Evolutionary conservation across 805 yeast species (phyloP).

Genomic region (Blastobotrys mokoenaii): DNA sequence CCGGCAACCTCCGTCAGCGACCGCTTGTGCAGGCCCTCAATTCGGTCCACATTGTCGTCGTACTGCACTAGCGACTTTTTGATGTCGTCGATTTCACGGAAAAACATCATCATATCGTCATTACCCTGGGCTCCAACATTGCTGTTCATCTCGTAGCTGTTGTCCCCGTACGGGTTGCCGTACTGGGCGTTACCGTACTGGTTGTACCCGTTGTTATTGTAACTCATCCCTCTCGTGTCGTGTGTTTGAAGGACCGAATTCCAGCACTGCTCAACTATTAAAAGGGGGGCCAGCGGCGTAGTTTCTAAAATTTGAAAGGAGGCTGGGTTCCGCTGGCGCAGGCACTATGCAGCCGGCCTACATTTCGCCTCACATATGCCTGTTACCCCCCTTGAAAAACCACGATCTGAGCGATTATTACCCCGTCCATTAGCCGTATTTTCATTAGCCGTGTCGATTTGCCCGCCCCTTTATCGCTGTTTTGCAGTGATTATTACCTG

Average conservation of each 20-base stretch:
- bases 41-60: conserved; percentile 57
- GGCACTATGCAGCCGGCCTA: not conserved
- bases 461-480: too few species aligned
- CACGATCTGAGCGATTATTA: too few species aligned
- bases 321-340: too few species aligned
- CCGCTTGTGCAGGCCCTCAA: conserved; percentile 62
- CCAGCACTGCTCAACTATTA: not conserved
- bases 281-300: not conserved
- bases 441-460: too few species aligned
- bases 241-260: not conserved
- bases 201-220: conserved; percentile 1
- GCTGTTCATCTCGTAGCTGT: conserved; percentile 14
- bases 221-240: conserved; percentile 1
- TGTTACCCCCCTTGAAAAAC: not conserved
- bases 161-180: conserved; percentile 3
- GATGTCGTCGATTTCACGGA: conserved; percentile 59
- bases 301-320: not conserved
- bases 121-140: conserved; percentile 7
- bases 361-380: not conserved
- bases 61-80: conserved; percentile 64
- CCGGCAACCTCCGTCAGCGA: conserved; percentile 66
- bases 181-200: not conserved
- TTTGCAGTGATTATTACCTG: too few species aligned
- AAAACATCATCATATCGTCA: conserved; percentile 58
- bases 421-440: too few species aligned